A percentile compares a stretch with the other conserved stretches of the same genome.
These are phyloP conservation scores for Penicillium turbatum DNA, from an alignment of 495 filamentous ascomycete species.

Conservation along the genomic window DNA sequence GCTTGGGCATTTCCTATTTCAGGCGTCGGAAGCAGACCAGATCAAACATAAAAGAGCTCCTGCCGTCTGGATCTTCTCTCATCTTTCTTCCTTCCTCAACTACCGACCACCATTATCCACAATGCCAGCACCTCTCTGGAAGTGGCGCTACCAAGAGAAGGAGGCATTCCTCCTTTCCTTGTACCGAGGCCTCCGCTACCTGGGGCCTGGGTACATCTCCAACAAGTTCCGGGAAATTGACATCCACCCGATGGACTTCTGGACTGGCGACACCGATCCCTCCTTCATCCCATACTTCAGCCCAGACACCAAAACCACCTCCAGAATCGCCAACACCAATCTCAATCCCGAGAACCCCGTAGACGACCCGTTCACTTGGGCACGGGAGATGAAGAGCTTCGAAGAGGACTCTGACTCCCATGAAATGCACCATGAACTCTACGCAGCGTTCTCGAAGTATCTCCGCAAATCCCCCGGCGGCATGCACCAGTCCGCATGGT, in stretches of 20 bases:
- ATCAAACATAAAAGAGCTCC: background rate
- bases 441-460: background rate
- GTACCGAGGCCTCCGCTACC: background rate
- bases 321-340: background rate
- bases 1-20: too few relatives aligned
- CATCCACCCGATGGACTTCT: conserved; percentile 1
- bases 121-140: background rate
- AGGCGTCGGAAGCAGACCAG: background rate
- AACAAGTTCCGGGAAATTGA: background rate
- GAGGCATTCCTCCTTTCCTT: background rate
- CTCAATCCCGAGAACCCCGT: background rate
- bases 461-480: background rate
- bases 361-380: background rate
- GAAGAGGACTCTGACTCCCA: background rate
- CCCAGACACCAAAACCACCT: background rate
- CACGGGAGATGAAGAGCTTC: background rate
- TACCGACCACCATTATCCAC: background rate
- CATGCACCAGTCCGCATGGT: background rate
- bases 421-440: background rate
- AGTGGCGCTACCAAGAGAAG: background rate
- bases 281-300: background rate
- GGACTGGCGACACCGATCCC: background rate
- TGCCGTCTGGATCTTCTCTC: background rate
- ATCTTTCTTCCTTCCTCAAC: background rate
- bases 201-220: background rate